phyloP scores from a whole-genome alignment of 2,329 filamentous ascomycete species.

The Nemania sp. region DNA sequence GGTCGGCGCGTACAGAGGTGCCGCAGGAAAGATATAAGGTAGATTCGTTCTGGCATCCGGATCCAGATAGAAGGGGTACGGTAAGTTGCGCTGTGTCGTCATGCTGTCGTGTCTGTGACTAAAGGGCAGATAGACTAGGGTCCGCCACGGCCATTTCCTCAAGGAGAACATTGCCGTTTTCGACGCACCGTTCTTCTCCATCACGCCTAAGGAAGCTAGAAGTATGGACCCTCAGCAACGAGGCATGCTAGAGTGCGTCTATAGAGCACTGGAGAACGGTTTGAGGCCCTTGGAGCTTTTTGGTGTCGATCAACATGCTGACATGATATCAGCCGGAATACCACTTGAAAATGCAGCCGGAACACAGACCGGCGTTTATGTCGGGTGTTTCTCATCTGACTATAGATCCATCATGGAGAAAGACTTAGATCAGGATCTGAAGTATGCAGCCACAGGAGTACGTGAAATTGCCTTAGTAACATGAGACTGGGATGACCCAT shows the following conservation, averaged over 20 bases:
- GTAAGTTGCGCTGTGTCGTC: conserved; percentile 24
- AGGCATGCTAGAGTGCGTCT: not conserved
- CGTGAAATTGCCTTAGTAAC: no score
- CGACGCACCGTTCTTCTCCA: not conserved
- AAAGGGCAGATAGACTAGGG: conserved; percentile 20
- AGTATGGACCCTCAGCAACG: not conserved
- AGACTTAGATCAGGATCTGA: no score
- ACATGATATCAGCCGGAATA: conserved; percentile 1
- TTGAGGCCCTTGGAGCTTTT: not conserved
- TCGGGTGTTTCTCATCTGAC: not conserved
- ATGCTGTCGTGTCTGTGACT: not conserved
- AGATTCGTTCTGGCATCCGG: conserved; percentile 40
- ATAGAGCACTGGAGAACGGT: not conserved
- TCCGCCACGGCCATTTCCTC: conserved; percentile 13
- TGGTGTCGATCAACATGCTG: not conserved
- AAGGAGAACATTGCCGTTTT: not conserved
- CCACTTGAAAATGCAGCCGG: conserved; percentile 13
- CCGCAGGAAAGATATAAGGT: conserved; percentile 39
- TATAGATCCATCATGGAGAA: not conserved
- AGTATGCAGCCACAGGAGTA: conserved; percentile 2
- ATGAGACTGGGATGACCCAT: no score
- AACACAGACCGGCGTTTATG: conserved; percentile 17
- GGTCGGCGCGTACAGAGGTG: conserved; percentile 35
- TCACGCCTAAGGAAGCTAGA: not conserved
- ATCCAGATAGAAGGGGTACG: conserved; percentile 36